These are phyloP conservation scores for Ichthyophthirius multifiliis DNA, from an alignment of 169 alveolate genomes.

Conservation along the genomic window DNA sequence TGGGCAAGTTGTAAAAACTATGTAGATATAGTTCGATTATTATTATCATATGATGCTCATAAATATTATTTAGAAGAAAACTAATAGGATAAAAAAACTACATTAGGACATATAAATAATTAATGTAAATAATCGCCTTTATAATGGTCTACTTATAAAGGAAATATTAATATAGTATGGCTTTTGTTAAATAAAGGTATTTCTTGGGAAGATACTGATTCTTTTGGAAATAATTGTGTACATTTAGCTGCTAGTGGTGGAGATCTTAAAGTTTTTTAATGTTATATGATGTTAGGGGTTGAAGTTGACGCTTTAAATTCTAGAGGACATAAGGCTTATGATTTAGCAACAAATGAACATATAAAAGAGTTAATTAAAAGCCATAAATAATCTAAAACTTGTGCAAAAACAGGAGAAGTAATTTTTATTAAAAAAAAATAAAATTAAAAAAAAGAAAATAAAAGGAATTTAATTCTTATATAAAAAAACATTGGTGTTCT, in stretches of 20 bases:
- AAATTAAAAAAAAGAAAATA: constrained; percentile 51
- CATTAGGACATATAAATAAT: constrained; percentile 23
- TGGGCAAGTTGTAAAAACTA: constrained; percentile 77
- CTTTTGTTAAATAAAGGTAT: neutral
- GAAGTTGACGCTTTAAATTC: constrained; percentile 67
- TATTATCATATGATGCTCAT: constrained; percentile 52
- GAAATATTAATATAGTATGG: constrained; percentile 28
- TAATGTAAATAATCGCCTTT: constrained; percentile 53
- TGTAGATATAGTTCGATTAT: constrained; percentile 52
- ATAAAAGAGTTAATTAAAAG: constrained; percentile 53
- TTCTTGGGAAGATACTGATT: constrained; percentile 55
- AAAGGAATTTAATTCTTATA: neutral
- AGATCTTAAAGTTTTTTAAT: constrained; percentile 45
- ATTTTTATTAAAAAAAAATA: constrained; percentile 53
- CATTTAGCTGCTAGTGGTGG: constrained; percentile 79
- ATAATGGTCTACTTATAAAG: constrained; percentile 75
- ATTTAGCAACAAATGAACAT: constrained; percentile 59
- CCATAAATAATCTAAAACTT: constrained; percentile 39
- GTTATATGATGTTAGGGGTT: constrained; percentile 66
- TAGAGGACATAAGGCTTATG: constrained; percentile 69
- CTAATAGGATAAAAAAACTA: neutral
- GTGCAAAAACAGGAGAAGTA: constrained; percentile 28
- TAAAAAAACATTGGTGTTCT: constrained; percentile 50
- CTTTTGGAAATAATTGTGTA: constrained; percentile 74
- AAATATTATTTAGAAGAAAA: constrained; percentile 40